Evolutionary conservation across 371 early-diverging fungal species (phyloP).

Genomic region (Umbelopsis sp.): DNA sequence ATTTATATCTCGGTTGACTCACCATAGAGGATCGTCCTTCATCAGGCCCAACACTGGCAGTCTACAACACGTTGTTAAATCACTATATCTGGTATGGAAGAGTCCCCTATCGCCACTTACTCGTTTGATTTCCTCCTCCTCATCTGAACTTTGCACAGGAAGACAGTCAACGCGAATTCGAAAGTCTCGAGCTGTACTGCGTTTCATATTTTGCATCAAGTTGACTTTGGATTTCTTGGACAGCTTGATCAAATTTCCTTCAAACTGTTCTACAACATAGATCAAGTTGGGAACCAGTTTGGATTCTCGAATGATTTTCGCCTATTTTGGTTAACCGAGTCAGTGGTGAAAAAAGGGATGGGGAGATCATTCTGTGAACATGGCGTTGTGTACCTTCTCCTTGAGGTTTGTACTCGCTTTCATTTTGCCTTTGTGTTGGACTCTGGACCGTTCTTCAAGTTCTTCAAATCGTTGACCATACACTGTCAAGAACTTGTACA

Average conservation of each 20-base stretch:
- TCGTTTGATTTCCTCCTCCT: conserved; percentile 28
- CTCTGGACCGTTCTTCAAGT: conserved; percentile 20
- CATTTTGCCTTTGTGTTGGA: conserved; percentile 29
- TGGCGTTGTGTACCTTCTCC: conserved; percentile 22
- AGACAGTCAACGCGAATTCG: conserved; percentile 58
- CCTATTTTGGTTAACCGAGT: conserved; percentile 30
- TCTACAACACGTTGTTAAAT: conserved; percentile 12
- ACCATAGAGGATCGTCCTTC: background rate
- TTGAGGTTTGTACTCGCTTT: conserved; percentile 8
- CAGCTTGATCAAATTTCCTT: conserved; percentile 65
- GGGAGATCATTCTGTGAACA: background rate
- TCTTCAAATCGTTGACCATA: conserved; percentile 40
- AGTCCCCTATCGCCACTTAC: background rate
- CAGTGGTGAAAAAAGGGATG: background rate
- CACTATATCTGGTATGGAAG: background rate
- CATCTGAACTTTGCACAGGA: conserved; percentile 17
- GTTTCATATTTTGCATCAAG: conserved; percentile 69
- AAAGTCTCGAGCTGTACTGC: conserved; percentile 75
- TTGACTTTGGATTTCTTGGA: conserved; percentile 68
- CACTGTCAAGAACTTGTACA: conserved; percentile 53
- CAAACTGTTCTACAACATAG: conserved; percentile 71
- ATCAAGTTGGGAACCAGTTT: conserved; percentile 68
- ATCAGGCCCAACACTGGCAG: background rate
- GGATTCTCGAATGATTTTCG: conserved; percentile 63
- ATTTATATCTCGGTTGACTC: background rate